Base-by-base conservation (phyloP, 768 basidiomycete genomes). In the Austroboletus festivus region DNA sequence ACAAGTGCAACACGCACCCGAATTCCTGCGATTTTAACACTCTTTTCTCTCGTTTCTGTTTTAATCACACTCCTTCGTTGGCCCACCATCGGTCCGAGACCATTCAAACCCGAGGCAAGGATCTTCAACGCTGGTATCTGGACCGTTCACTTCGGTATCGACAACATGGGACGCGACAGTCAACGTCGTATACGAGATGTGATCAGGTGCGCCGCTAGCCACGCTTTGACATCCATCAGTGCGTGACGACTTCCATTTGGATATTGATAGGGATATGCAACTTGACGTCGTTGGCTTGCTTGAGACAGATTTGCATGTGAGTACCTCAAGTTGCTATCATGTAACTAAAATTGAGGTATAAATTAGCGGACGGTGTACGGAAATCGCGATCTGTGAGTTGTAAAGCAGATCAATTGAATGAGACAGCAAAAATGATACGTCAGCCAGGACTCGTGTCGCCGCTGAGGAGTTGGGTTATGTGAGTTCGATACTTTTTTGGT, bases 101-200 rank as follows among this genome's bases (percentile, higher is more conserved):
- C 88, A 3, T 82, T 80, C 67, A 81, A 81, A 46, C 69, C 81
- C 22, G 81, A 79, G 3, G 75, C 82, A 15, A 73, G 86, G 24
- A 74, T 88, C n/a, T 71, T 93, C 37, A 85, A 82, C 18, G 83
- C 86, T 5, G 92, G 88, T 3, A 90, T 94, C 23, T 94, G 91
- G 92, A 91, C 93, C 0, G 76, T 95, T 21, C 93, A 95, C 64
- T 95, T 95, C 61, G 93, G 93, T 0, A 72, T 84, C 18, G 67
- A 67, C 46, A 70, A 67, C 16, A 55, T 46, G 22, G 67, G 68
- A n/a, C 61, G 63, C 35, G 66, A 69, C 38, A 68, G 67, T 44
- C 66, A 68, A 33, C 65, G 62, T 30, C 66, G 60, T 24, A 62
- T 67, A 39, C 65, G 67, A 33, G 67, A 67, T 16, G 52, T 46